Base-by-base conservation (phyloP, 2,329 filamentous ascomycete species). In the Aspergillus tamarii region DNA sequence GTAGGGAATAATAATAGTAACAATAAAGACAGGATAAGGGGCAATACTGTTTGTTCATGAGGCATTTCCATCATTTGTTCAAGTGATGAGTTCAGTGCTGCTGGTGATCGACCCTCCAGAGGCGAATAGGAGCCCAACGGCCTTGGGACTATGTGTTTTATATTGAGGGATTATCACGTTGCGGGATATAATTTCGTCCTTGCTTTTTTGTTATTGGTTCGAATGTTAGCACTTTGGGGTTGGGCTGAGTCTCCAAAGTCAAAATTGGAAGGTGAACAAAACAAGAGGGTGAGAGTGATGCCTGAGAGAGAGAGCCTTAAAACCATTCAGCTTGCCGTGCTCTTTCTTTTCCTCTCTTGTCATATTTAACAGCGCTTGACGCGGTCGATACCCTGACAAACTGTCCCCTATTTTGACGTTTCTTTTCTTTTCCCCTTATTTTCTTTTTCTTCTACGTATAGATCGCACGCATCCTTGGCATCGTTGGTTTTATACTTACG, bases 101-200 rank as follows among this genome's bases (percentile, higher is more conserved):
- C 28, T 14, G 45, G 45, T 16, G 21, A 50, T 50, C 14, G 23
- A 28, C 16, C 46, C 23, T n/a, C 21, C 14, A 16, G 26, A 30
- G 46, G 6, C 26, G 46, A 48, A 48, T 50, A 30, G 26, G 23
- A n/a, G 46, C 46, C 46, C 46, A 50, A 50, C 46, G 14, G 23
- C 46, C 46, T 12, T 39, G 7, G 7, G 14, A 50, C 46, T 19
- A 50, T 26, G 6, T 48, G 45, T 48, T 28, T 11, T 30, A 52
- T 52, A 52, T 52, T 52, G 48, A 52, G 48, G 48, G 48, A 52
- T 52, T 52, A 32, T 32, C 48, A 32, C 21, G 26, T 34, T 34
- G 48, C 48, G 48, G 48, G 48, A 52, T 52, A 52, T 52, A 30
- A 52, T 52, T 32, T 52, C 23, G 4, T 2, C 45, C 23, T 16